phyloP scores from a whole-genome alignment of 164 flowering plant genomes.

The Tinospora cordifolia region DNA sequence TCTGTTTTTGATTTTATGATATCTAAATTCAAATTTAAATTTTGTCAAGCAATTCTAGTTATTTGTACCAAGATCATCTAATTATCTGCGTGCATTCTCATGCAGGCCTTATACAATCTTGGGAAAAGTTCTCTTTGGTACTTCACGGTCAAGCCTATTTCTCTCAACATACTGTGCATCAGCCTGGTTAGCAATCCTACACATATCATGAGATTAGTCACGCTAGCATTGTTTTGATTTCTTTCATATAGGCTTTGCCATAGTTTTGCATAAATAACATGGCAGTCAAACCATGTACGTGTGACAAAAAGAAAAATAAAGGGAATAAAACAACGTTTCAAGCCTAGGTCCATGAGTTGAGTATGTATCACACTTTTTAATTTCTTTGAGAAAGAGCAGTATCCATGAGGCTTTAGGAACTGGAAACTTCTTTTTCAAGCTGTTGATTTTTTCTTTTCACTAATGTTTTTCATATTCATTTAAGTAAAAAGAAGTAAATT shows the following conservation, averaged over 20 bases:
- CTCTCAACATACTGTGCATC: conserved; percentile 81
- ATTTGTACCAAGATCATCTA: neutral
- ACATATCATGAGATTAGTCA: neutral
- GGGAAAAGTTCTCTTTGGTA: conserved; percentile 75
- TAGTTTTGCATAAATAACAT: neutral
- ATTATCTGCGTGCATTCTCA: neutral
- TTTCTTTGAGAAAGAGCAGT: too few relatives aligned
- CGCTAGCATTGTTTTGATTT: neutral
- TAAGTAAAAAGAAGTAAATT: too few relatives aligned
- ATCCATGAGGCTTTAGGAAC: too few relatives aligned
- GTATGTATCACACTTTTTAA: too few relatives aligned
- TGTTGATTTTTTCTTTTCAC: too few relatives aligned
- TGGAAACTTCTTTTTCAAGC: too few relatives aligned
- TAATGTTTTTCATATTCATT: too few relatives aligned
- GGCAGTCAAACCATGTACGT: neutral
- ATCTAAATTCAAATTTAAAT: neutral
- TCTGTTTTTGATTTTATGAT: neutral
- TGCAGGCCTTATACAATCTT: conserved; percentile 72
- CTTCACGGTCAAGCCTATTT: conserved; percentile 92
- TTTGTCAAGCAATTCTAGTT: neutral
- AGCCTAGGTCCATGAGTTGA: too few relatives aligned
- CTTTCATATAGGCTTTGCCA: neutral
- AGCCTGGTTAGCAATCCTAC: conserved; percentile 60
- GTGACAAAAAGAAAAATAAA: neutral
- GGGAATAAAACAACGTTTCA: too few relatives aligned